phyloP scores from a whole-genome alignment of 768 basidiomycete species.

The Boletus bicolor region DNA sequence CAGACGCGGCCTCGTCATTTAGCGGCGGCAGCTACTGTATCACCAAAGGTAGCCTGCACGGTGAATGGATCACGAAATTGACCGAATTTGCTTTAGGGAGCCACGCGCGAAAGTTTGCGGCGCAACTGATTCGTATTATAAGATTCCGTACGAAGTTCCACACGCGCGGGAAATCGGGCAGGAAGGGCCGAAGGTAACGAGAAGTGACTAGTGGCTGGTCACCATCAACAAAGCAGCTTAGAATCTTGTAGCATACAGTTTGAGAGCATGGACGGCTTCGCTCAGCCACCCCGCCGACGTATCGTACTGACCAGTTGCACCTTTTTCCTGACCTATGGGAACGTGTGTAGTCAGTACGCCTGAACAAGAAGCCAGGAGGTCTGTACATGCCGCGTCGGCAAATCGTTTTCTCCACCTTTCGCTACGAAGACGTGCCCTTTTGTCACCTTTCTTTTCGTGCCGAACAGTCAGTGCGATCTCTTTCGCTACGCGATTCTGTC shows the following conservation, averaged over 20 bases:
- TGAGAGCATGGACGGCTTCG: not conserved
- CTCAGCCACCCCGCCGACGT: slow-evolving; percentile 66
- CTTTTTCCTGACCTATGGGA: slow-evolving; percentile 73
- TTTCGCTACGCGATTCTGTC: slow-evolving; percentile 50
- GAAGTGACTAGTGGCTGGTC: not conserved
- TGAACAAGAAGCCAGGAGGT: slow-evolving; percentile 7
- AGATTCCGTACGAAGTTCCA: slow-evolving; percentile 4
- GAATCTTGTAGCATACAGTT: slow-evolving; percentile 9
- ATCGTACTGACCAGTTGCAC: slow-evolving; percentile 78
- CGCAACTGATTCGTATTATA: slow-evolving; percentile 11
- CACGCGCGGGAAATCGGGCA: not conserved
- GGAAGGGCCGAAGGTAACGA: slow-evolving; percentile 1
- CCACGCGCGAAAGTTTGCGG: slow-evolving; percentile 8
- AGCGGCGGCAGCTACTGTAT: slow-evolving; percentile 1
- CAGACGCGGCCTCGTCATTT: not conserved
- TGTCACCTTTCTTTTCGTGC: slow-evolving; percentile 82
- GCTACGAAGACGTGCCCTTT: slow-evolving; percentile 69
- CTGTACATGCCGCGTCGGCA: slow-evolving; percentile 63
- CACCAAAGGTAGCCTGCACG: slow-evolving; percentile 14
- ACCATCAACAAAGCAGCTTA: slow-evolving; percentile 3
- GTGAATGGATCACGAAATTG: slow-evolving; percentile 4
- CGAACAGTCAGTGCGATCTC: slow-evolving; percentile 51
- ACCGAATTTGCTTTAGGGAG: slow-evolving; percentile 7
- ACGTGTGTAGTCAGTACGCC: slow-evolving; percentile 12
- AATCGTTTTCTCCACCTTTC: slow-evolving; percentile 79